Evolutionary conservation across 78 protist genomes (phyloP).

Genomic region (Monosiga brevicollis): DNA sequence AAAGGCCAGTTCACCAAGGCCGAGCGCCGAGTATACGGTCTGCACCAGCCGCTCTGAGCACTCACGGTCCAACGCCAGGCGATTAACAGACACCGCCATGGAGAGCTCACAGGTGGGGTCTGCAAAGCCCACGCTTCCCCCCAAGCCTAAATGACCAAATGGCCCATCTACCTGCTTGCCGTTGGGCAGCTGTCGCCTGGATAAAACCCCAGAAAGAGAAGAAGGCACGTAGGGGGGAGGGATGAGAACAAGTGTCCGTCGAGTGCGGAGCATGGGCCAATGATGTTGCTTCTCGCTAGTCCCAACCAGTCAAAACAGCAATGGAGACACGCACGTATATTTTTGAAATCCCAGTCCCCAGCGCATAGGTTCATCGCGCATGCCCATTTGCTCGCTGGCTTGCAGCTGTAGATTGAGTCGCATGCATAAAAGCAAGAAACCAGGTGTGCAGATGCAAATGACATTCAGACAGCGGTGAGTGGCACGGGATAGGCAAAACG

Average conservation of each 20-base stretch:
- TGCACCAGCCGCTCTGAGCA: neutral
- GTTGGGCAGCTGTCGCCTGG: neutral
- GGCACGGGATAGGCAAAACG: too few species aligned
- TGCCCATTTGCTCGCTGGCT: neutral
- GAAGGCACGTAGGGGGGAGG: neutral
- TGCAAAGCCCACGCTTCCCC: neutral
- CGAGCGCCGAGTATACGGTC: neutral
- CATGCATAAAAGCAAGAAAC: neutral
- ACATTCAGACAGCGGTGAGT: too few species aligned
- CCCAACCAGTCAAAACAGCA: neutral
- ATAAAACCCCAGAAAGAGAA: neutral
- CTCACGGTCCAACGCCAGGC: neutral
- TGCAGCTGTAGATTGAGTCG: neutral
- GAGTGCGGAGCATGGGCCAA: neutral
- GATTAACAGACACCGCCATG: constrained; percentile 3
- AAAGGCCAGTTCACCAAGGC: neutral
- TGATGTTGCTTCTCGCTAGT: too few species aligned
- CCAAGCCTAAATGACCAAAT: constrained; percentile 6
- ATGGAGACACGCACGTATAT: neutral
- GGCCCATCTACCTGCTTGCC: neutral
- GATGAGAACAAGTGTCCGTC: neutral
- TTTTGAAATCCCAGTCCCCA: neutral
- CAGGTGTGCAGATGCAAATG: neutral
- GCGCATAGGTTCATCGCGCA: neutral
- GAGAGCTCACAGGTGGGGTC: neutral